Percentiles rank a stretch among this genome's conserved stretches.
phyloP scores from a whole-genome alignment of 495 filamentous ascomycete species.

The Aspergillus bertholletiae region DNA sequence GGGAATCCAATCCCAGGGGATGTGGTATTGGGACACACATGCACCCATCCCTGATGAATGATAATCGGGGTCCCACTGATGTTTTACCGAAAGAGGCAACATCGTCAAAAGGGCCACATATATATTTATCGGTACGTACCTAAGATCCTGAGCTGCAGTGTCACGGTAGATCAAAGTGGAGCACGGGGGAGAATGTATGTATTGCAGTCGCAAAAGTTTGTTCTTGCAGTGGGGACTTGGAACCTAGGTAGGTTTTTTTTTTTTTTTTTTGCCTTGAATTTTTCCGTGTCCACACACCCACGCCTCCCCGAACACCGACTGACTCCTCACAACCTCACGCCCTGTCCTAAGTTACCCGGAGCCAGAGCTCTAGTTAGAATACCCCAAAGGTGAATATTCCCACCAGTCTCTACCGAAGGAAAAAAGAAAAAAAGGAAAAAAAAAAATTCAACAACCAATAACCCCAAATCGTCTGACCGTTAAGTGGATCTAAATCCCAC shows the following conservation, averaged over 20 bases:
- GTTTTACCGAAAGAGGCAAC: conserved; percentile 12
- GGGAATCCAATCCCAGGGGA: neutral
- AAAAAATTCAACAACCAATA: neutral
- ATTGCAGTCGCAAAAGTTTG: conserved; percentile 5
- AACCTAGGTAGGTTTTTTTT: neutral
- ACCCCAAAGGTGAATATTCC: no score
- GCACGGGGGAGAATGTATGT: conserved; percentile 5
- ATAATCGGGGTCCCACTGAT: conserved; percentile 10
- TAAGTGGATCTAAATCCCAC: neutral
- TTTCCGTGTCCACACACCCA: neutral
- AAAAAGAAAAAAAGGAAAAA: no score
- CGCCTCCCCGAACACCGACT: neutral
- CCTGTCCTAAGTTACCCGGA: no score
- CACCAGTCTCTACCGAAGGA: no score
- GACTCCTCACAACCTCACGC: no score
- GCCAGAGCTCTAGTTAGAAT: no score
- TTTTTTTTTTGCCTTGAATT: neutral
- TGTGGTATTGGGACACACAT: conserved; percentile 2
- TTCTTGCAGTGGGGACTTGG: neutral
- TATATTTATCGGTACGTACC: neutral
- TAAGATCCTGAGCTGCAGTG: conserved; percentile 10
- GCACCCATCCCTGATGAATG: conserved; percentile 8
- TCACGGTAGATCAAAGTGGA: conserved; percentile 15
- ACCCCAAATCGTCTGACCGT: neutral
- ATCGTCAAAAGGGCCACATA: neutral